Evolutionary conservation across 2,329 filamentous ascomycete genomes (phyloP).

Genomic region (Dothideomycetes sp.): DNA sequence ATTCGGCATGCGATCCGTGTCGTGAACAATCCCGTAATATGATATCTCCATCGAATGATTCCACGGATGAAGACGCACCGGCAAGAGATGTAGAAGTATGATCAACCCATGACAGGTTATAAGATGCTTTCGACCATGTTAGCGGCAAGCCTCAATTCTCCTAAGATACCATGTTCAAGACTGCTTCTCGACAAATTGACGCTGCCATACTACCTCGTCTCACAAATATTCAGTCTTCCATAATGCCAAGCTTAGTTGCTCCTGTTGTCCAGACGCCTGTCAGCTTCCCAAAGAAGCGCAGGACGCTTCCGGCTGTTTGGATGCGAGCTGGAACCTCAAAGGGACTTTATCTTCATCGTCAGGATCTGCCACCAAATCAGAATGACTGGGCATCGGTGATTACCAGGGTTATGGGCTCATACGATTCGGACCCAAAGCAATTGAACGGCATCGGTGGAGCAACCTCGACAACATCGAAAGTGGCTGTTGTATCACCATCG

Average conservation of each 20-base stretch:
- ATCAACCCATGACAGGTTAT: too few species aligned
- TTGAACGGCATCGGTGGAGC: slow-evolving; percentile 21
- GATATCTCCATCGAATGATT: too few species aligned
- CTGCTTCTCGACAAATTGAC: slow-evolving; percentile 13
- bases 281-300: slow-evolving; percentile 9
- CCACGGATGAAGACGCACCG: too few species aligned
- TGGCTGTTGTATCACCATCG: slow-evolving; percentile 18
- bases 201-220: slow-evolving; percentile 12
- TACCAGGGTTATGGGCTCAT: slow-evolving; percentile 27
- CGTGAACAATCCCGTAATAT: too few species aligned
- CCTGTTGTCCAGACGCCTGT: not conserved
- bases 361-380: slow-evolving; percentile 23
- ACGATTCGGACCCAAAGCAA: slow-evolving; percentile 20
- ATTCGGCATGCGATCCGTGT: too few species aligned
- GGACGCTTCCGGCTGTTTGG: slow-evolving; percentile 27
- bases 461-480: slow-evolving; percentile 20
- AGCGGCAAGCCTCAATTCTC: too few species aligned
- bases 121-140: too few species aligned
- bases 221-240: slow-evolving; percentile 1
- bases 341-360: slow-evolving; percentile 31
- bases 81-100: too few species aligned
- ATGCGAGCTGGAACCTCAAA: slow-evolving; percentile 34
- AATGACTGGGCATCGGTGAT: slow-evolving; percentile 25
- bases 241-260: slow-evolving; percentile 13
- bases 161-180: slow-evolving; percentile 14